Percentiles rank a stretch among this genome's conserved stretches.
Evolutionary conservation across 2,329 filamentous ascomycete species (phyloP).

Genomic region (Scolecobasidium constrictum): DNA sequence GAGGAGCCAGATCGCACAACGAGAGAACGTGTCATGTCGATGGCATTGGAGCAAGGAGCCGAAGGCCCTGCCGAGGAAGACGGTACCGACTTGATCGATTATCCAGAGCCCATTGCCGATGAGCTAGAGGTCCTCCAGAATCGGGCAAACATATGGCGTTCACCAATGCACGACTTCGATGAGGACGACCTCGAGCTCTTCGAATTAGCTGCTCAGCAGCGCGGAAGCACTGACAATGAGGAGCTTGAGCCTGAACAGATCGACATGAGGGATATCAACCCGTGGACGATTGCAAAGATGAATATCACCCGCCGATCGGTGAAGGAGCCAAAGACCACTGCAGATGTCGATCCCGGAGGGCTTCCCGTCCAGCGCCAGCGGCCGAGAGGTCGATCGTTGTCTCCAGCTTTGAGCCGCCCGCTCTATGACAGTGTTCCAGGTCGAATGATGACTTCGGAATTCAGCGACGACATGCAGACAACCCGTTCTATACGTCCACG

Average conservation of each 20-base stretch:
- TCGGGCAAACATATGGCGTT: conserved; percentile 5
- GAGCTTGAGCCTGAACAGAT: conserved; percentile 18
- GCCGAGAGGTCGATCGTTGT: neutral
- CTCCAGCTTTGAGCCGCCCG: neutral
- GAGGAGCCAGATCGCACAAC: neutral
- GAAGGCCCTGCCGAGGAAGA: neutral
- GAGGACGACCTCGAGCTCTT: conserved; percentile 21
- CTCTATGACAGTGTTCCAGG: neutral
- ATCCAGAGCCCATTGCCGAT: neutral
- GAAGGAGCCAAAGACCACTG: neutral
- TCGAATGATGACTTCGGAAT: neutral
- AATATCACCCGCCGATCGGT: conserved; percentile 20
- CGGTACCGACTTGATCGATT: neutral
- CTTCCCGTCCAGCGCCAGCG: neutral
- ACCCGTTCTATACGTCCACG: conserved; percentile 1
- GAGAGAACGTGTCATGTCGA: neutral
- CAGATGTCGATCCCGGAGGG: no score
- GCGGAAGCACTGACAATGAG: conserved; percentile 13
- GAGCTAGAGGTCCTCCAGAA: neutral
- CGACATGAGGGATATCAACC: conserved; percentile 27
- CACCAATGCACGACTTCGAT: conserved; percentile 25
- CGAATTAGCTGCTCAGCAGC: conserved; percentile 8
- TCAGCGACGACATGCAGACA: neutral
- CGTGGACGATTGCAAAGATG: conserved; percentile 39
- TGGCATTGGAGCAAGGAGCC: neutral